Base-by-base conservation (phyloP, 2,329 filamentous ascomycete species). In the Sclerotinia spermophila region DNA sequence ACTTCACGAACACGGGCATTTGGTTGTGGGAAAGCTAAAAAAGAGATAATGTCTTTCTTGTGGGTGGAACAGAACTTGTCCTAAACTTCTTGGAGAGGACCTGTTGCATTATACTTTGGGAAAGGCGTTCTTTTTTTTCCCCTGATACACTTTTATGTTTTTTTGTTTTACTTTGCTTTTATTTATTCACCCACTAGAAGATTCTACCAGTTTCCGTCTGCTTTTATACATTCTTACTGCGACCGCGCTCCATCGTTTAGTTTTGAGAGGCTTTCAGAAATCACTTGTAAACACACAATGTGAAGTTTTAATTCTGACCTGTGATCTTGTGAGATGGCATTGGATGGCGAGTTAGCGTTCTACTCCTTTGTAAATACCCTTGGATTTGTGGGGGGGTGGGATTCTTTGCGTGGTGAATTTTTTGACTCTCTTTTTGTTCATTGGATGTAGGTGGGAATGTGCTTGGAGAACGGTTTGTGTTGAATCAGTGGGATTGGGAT, bases 341-440 rank as follows among this genome's bases (percentile, higher is more conserved):
- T 61, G 33, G 56, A 62, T 68, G 56, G 56, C 27, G 27, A 56
- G 35, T 62, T 64, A 44, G 67, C 67, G 53, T 64, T 69, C 38
- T 69, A 38, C 56, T 69, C 67, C 44, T 65, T 64, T 69, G 67
- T 69, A 64, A 69, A 69, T 69, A 69, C 67, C 67, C 67, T 69
- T 62, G 35, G 67, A 62, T 64, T 64, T 30, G 56, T 69, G 56
- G 40, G 40, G 35, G 56, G 56, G 55, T n/a, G n/a, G 44, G 35
- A 44, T 61, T 38, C 15, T 38, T 15, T 51, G 33, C 21, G 42
- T 27, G 56, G 19, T 53, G 10, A 3, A 10, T 11, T 42, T 53
- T 61, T 3, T 51, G 3, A 27, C 27, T 33, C 17, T 60, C n/a
- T 51, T 42, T 40, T 40, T 42, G 4, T 53, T 30, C n/a, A 27